These are phyloP conservation scores for Escallonia rubra DNA, from an alignment of 129 eudicot species.

Conservation along the genomic window DNA sequence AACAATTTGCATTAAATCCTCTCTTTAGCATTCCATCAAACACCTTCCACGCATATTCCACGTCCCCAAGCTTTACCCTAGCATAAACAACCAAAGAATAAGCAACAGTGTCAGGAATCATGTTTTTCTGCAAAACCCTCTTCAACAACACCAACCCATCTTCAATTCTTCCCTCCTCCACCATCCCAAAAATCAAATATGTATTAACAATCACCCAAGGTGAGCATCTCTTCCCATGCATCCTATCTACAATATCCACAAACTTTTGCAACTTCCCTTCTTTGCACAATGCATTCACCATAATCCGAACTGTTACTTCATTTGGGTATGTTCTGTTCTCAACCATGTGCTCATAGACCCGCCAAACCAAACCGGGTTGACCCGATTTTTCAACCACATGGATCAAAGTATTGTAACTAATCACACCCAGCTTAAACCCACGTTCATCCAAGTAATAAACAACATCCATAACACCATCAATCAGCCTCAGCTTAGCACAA, in stretches of 20 bases:
- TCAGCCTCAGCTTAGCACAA: slow-evolving; percentile 66
- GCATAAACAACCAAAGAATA: slow-evolving; percentile 61
- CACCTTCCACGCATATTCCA: slow-evolving; percentile 53
- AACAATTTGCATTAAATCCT: slow-evolving; percentile 52
- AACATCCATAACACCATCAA: slow-evolving; percentile 45
- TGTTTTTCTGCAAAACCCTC: slow-evolving; percentile 58
- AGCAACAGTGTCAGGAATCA: slow-evolving; percentile 69
- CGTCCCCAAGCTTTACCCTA: slow-evolving; percentile 46
- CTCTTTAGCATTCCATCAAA: slow-evolving; percentile 55
- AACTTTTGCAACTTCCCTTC: slow-evolving; percentile 60
- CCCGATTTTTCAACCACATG: slow-evolving; percentile 58
- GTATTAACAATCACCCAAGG: slow-evolving; percentile 68
- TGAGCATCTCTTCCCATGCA: slow-evolving; percentile 63
- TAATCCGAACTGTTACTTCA: slow-evolving; percentile 49
- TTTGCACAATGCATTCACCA: slow-evolving; percentile 71
- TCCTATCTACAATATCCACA: slow-evolving; percentile 56
- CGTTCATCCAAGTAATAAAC: slow-evolving; percentile 47
- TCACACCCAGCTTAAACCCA: slow-evolving; percentile 53
- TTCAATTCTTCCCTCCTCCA: slow-evolving; percentile 51
- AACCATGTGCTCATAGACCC: slow-evolving; percentile 74
- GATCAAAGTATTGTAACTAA: slow-evolving; percentile 62
- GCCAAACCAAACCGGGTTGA: slow-evolving; percentile 43
- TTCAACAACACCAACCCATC: slow-evolving; percentile 56
- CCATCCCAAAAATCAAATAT: slow-evolving; percentile 55
- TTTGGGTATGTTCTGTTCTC: slow-evolving; percentile 54